Base-by-base conservation (phyloP, 345 rosid species). In the Brassica juncea region DNA sequence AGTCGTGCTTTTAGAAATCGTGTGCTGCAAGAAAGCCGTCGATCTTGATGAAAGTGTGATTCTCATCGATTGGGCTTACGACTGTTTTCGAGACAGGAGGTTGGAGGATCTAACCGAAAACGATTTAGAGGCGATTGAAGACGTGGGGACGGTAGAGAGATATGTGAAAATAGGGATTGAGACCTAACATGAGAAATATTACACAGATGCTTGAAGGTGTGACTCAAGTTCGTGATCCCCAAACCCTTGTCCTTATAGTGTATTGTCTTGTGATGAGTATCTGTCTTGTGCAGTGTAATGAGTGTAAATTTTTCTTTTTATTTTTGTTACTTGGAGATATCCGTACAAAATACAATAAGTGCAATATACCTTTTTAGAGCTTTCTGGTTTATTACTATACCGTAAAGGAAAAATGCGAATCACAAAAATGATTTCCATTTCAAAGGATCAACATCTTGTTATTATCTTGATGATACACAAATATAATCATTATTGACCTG, bases 51-150 rank as follows among this genome's bases (percentile, higher is more conserved):
- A 64, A 52, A 37, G 19, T 1, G 47, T 76, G 63, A 60, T 37
- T 52, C 66, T 72, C 34, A 30, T 82, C 3, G 82, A 86, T 39
- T 89, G 89, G 88, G 93, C 74, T 0, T 85, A 77, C 5, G 87
- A 89, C 4, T 85, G 89, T 78, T 83, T 80, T 31, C 71, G n/a
- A 12, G 70, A 81, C 11, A 73, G 78, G 5, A 80, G 14, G 34
- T 15, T 87, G 47, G 31, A 52, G 4, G 70, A 76, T 19, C 8
- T 86, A 11, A 82, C 83, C 6, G 75, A 67, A 58, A 70, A 68
- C 1, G 87, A 89, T 15, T 78, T 71, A 68, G 91, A 88, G 61
- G 88, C 85, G 0, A 32, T 76, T 9, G 34, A 66, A 0, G 89
- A 86, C 31, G 61, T 77, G 58, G 72, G 35, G 37, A 80, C 54